phyloP scores from a whole-genome alignment of 345 rosid genomes.

The Anastatica hierochuntica region DNA sequence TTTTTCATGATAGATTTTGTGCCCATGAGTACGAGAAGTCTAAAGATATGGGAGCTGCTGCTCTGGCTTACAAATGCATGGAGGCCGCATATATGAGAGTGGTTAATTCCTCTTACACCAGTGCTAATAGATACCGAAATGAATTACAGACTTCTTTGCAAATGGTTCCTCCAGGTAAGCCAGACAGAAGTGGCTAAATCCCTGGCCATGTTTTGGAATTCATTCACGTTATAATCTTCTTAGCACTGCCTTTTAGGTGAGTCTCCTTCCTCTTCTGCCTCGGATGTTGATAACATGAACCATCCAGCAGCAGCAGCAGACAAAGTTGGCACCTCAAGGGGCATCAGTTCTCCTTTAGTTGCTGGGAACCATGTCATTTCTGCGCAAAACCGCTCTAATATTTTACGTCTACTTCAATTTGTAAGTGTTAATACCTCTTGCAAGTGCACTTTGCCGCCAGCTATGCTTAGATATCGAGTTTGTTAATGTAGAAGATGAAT shows the following conservation, averaged over 20 bases:
- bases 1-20: conserved; percentile 52
- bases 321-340: conserved; percentile 51
- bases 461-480: conserved; percentile 3
- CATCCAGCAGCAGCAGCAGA: conserved; percentile 58
- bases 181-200: neutral
- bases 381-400: conserved; percentile 52
- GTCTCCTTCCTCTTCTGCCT: conserved; percentile 98
- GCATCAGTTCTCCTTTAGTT: conserved; percentile 67
- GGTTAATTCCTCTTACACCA: conserved; percentile 50
- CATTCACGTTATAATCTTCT: conserved; percentile 10
- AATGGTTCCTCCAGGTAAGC: conserved; percentile 78
- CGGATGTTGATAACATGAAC: conserved; percentile 87
- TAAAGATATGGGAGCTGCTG: conserved; percentile 87
- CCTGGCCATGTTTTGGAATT: neutral
- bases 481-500: neutral
- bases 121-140: conserved; percentile 59
- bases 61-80: conserved; percentile 95
- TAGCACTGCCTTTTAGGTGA: conserved; percentile 44
- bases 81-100: conserved; percentile 97
- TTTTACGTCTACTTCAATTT: conserved; percentile 55
- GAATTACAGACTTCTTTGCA: conserved; percentile 69
- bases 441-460: conserved; percentile 7
- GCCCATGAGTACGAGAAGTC: conserved; percentile 91
- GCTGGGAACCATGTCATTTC: conserved; percentile 56
- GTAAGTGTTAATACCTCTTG: conserved; percentile 46